These are phyloP conservation scores for Artemisia princeps DNA, from an alignment of 140 eudicot species.

Conservation along the genomic window DNA sequence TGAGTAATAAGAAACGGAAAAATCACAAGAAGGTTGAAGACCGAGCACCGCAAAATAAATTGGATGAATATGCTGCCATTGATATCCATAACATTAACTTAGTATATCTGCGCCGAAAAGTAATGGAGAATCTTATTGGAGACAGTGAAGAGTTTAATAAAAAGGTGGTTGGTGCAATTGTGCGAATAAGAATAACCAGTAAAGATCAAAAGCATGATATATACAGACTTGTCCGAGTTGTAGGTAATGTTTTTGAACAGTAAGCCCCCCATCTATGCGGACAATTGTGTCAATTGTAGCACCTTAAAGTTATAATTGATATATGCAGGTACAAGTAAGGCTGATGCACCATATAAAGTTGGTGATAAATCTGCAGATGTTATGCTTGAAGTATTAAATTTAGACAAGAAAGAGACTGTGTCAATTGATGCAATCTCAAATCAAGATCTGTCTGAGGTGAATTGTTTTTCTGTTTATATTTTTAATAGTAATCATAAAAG, in stretches of 20 bases:
- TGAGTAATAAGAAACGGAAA: constrained; percentile 49
- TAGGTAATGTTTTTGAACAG: constrained; percentile 44
- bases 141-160: constrained; percentile 54
- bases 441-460: constrained; percentile 90
- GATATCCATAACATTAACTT: constrained; percentile 79
- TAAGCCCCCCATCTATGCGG: not conserved
- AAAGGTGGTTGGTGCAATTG: constrained; percentile 78
- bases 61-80: constrained; percentile 91
- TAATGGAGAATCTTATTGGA: constrained; percentile 61
- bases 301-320: constrained; percentile 11
- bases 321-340: constrained; percentile 64
- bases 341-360: constrained; percentile 52
- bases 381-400: constrained; percentile 72
- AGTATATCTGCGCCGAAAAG: constrained; percentile 63
- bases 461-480: constrained; percentile 6
- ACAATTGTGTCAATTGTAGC: not conserved
- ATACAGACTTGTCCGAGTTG: constrained; percentile 79
- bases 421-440: constrained; percentile 67
- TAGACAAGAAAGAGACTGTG: constrained; percentile 77
- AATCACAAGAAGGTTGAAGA: constrained; percentile 50
- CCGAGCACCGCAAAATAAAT: constrained; percentile 42
- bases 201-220: constrained; percentile 77
- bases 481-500: constrained; percentile 4
- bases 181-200: constrained; percentile 68
- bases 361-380: constrained; percentile 52